Base-by-base conservation (phyloP, 2,329 filamentous ascomycete species). In the Trichoderma citrinoviride region DNA sequence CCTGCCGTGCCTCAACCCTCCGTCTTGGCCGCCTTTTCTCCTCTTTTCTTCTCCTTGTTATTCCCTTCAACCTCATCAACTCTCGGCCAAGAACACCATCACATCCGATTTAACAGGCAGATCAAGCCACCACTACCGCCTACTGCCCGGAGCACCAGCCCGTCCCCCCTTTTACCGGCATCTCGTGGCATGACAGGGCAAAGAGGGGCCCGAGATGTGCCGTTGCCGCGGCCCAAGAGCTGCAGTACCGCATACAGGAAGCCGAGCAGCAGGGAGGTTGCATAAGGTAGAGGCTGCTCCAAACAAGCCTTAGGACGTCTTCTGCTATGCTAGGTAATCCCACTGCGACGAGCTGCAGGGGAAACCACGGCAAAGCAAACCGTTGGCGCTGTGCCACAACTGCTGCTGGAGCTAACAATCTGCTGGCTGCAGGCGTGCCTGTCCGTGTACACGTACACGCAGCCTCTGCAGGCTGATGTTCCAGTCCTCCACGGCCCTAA, bases 301-400 rank as follows among this genome's bases (percentile, higher is more conserved):
- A 25, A 52, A 27, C 25, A 52, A 10, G 25, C 52, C 12, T 21
- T 29, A 44, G 54, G 21, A 14, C 23, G 15, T 43, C 37, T 43
- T 21, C 21, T 40, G 56, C 44, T 58, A 23, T n/a, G n/a, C 29
- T 54, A 27, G n/a, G n/a, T 54, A 14, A 37, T 14, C 5, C n/a
- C 10, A 29, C 43, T 49, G 49, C 7, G 17, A 41, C 49, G 57
- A 37, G 33, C 58, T 62, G 58, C 58, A 62, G 49, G 60, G 60
- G 33, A 47, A 40, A 54, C 27, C 14, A 54, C 60, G 40, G 60
- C 60, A 62, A 41, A 46, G 19, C 49, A 37, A 54, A 27, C 49
- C 41, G 47, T 44, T 23, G 58, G 47, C 37, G 50, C 40, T 33
- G 58, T 52, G 58, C 25, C 25, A 52, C 25, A 53, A 50, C 27